phyloP scores from a whole-genome alignment of 805 yeast genomes.

The Candida ovalis region DNA sequence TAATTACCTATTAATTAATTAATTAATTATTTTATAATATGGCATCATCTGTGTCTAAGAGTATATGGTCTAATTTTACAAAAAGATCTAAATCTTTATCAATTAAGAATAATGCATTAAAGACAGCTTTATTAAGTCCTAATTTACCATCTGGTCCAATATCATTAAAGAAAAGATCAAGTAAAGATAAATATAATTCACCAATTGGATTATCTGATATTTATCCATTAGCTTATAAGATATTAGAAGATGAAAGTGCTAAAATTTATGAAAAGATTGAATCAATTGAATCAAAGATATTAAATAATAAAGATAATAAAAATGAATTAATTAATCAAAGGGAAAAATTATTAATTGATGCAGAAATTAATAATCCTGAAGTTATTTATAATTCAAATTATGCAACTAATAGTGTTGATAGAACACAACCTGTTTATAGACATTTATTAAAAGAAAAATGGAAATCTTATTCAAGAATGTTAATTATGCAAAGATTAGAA shows the following conservation, averaged over 20 bases:
- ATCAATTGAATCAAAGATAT: constrained; percentile 29
- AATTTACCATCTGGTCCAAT: constrained; percentile 47
- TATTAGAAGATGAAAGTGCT: constrained; percentile 47
- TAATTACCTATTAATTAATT: no score
- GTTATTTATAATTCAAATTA: constrained; percentile 64
- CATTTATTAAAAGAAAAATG: constrained; percentile 64
- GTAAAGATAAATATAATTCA: constrained; percentile 53
- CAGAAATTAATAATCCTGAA: constrained; percentile 81
- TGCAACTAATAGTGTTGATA: constrained; percentile 51
- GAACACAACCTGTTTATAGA: constrained; percentile 77
- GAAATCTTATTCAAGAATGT: constrained; percentile 67
- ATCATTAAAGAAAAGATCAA: constrained; percentile 41
- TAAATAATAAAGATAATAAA: constrained; percentile 20
- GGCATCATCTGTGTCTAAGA: constrained; percentile 26
- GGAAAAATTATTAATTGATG: constrained; percentile 42
- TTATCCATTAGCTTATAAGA: constrained; percentile 63
- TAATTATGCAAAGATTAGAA: constrained; percentile 90
- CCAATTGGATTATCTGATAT: constrained; percentile 71
- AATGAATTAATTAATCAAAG: constrained; percentile 16
- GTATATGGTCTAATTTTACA: constrained; percentile 35
- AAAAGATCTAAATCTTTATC: constrained; percentile 31
- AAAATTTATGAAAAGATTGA: constrained; percentile 37
- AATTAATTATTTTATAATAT: no score
- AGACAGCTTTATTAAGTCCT: constrained; percentile 30
- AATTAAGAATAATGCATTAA: constrained; percentile 24